A percentile compares a stretch with the other conserved stretches of the same genome.
Evolutionary conservation across 371 early-diverging fungal species (phyloP).

Genomic region (Rhizopus sp.): DNA sequence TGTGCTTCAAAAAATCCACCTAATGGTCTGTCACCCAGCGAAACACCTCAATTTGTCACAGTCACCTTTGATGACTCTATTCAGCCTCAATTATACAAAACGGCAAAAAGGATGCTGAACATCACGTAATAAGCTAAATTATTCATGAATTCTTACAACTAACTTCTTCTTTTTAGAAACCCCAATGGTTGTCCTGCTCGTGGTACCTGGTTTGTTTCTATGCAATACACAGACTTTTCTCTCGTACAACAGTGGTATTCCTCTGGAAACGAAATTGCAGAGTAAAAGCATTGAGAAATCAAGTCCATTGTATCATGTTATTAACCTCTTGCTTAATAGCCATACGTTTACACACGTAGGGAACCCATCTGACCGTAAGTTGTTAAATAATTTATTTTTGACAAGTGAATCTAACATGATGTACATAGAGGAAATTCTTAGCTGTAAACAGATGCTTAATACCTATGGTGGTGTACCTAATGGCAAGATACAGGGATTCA

Average conservation of each 20-base stretch:
- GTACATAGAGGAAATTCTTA: constrained; percentile 50
- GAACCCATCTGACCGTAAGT: constrained; percentile 41
- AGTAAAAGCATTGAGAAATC: constrained; percentile 32
- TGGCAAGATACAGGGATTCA: constrained; percentile 67
- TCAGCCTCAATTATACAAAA: constrained; percentile 46
- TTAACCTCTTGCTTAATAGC: constrained; percentile 15
- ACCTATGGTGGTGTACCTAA: constrained; percentile 66
- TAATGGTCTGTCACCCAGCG: constrained; percentile 50
- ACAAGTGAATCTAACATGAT: neutral
- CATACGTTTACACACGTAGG: constrained; percentile 67
- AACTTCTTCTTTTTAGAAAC: constrained; percentile 32
- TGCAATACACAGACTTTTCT: constrained; percentile 65
- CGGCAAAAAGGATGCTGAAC: constrained; percentile 40
- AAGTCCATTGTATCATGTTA: neutral
- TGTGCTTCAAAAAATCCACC: constrained; percentile 69
- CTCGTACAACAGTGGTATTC: constrained; percentile 72
- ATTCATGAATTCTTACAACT: neutral
- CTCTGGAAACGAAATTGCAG: constrained; percentile 68
- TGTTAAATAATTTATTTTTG: neutral
- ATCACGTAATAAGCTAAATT: constrained; percentile 29
- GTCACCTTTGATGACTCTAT: constrained; percentile 74
- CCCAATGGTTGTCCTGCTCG: constrained; percentile 65
- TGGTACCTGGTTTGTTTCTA: constrained; percentile 55
- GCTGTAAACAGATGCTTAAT: constrained; percentile 57
- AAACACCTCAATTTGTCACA: constrained; percentile 73